Base-by-base conservation (phyloP, 2,329 filamentous ascomycete species). In the Gnomoniopsis sp. region DNA sequence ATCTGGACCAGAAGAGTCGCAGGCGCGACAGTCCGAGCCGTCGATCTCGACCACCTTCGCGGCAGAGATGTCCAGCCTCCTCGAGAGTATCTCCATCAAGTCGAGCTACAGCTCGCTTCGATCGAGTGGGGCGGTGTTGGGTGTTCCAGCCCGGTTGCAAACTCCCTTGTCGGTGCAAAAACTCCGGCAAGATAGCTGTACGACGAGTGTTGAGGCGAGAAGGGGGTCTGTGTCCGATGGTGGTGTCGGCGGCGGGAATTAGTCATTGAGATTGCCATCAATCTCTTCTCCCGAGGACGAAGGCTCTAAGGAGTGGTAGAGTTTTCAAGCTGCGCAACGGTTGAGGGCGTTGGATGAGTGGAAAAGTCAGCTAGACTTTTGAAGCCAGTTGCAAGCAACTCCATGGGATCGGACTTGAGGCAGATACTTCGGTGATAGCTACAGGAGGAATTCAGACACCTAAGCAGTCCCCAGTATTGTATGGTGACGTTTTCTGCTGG, bases 51-150 rank as follows among this genome's bases (percentile, higher is more conserved):
- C 34, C 53, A 44, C 47, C 17, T 56, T 56, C 17, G 47, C 46
- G 3, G 53, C 47, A 12, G 53, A 56, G 36, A 49, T 56, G 46
- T 56, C 53, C 7, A 49, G 46, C 23, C n/a, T 56, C 14, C 47
- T 56, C n/a, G 53, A 50, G n/a, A 56, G 53, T 19, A 50, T 56
- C 47, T 56, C 53, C 1, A 15, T 56, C 53, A 56, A 56, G 47
- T 56, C 53, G 6, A 56, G 53, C 47, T 49, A 49, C 23, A 56
- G 53, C 36, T 56, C 53, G 23, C 53, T 56, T 36, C 53, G 53
- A 10, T 44, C 46, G 7, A 15, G 21, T 19, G 44, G 44, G 2
- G 44, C 21, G 15, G 44, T 47, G 19, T 19, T 47, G 17, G 44
- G 44, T 4, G 44, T 47, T 3, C 44, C 44, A 11, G 19, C 44